These are phyloP conservation scores for Schoenoplectus tabernaemontani DNA, from an alignment of 202 grass and related monocot species.

Conservation along the genomic window DNA sequence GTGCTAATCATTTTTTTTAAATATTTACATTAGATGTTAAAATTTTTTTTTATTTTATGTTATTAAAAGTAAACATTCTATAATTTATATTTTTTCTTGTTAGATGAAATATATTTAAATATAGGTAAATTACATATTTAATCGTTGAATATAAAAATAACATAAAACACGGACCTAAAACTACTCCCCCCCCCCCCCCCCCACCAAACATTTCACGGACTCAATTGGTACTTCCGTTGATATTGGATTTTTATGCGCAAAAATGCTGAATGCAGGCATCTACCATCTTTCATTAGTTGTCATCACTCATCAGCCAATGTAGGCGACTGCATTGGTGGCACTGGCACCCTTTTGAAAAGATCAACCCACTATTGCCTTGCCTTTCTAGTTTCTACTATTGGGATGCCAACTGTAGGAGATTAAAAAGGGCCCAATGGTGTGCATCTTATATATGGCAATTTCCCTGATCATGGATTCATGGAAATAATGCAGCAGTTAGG, in stretches of 20 bases:
- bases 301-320: slow-evolving; percentile 1
- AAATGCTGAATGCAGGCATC: too few species aligned
- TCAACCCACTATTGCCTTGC: neutral
- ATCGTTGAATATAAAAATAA: too few species aligned
- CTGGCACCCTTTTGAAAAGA: slow-evolving; percentile 2
- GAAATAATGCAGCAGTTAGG: slow-evolving; percentile 7
- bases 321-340: neutral
- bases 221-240: too few species aligned
- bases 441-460: slow-evolving; percentile 17
- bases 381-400: slow-evolving; percentile 19
- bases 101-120: too few species aligned
- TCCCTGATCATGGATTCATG: slow-evolving; percentile 4
- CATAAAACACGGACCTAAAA: too few species aligned
- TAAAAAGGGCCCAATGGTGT: neutral
- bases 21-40: neutral
- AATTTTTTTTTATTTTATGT: neutral
- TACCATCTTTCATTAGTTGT: slow-evolving; percentile 1
- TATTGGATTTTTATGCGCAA: too few species aligned
- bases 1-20: neutral
- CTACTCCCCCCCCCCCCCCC: too few species aligned
- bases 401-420: slow-evolving; percentile 18
- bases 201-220: too few species aligned
- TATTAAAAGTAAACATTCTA: too few species aligned
- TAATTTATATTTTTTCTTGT: too few species aligned
- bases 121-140: too few species aligned